A percentile compares a stretch with the other conserved stretches of the same genome.
These are phyloP conservation scores for Aspergillus sp. DNA, from an alignment of 2,329 filamentous ascomycete species.

Conservation along the genomic window DNA sequence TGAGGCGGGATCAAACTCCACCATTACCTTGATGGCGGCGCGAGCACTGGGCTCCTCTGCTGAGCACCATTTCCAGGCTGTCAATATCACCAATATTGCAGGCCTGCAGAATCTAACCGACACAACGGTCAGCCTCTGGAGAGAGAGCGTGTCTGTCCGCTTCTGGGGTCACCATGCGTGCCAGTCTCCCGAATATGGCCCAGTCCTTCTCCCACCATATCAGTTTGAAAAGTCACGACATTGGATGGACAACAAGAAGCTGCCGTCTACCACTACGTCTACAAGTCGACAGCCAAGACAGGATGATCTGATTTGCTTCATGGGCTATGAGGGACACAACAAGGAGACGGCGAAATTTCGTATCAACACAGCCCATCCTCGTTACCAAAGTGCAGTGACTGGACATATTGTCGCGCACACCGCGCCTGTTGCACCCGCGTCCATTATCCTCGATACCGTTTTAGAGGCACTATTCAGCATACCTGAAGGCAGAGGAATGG, in stretches of 20 bases:
- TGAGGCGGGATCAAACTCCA: conserved; percentile 42
- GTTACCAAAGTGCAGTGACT: conserved; percentile 11
- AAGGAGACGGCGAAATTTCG: conserved; percentile 9
- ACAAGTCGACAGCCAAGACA: neutral
- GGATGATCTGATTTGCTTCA: conserved; percentile 6
- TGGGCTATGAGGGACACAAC: conserved; percentile 11
- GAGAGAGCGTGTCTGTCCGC: conserved; percentile 28
- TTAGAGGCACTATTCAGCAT: conserved; percentile 16
- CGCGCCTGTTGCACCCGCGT: conserved; percentile 16
- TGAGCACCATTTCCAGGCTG: conserved; percentile 15
- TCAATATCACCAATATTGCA: conserved; percentile 12
- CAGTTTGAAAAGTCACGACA: conserved; percentile 45
- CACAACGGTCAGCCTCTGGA: conserved; percentile 41
- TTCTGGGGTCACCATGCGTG: conserved; percentile 40
- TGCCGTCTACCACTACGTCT: neutral
- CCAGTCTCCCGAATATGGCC: conserved; percentile 26
- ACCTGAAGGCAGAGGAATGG: conserved; percentile 8
- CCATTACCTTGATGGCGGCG: conserved; percentile 33
- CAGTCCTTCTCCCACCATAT: conserved; percentile 42
- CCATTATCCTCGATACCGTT: conserved; percentile 14
- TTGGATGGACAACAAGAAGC: conserved; percentile 35
- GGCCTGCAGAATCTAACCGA: conserved; percentile 23
- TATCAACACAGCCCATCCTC: conserved; percentile 15
- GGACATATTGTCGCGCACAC: conserved; percentile 17
- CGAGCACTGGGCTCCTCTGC: conserved; percentile 21